These are phyloP conservation scores for Fusarium devonianum DNA, from an alignment of 2,329 filamentous ascomycete genomes.

Conservation along the genomic window DNA sequence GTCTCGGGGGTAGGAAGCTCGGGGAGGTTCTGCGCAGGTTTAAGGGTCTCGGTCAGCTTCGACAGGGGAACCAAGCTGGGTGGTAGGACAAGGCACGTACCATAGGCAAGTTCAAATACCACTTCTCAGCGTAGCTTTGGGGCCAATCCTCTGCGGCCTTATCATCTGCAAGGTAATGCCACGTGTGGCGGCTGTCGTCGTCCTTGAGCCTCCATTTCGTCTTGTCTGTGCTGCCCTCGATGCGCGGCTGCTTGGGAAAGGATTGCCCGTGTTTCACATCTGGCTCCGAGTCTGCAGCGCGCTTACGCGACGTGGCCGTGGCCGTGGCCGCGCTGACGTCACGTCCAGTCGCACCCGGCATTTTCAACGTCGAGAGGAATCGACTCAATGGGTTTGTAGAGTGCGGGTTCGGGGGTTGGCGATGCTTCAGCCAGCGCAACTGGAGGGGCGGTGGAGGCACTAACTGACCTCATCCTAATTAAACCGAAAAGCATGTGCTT, in stretches of 20 bases:
- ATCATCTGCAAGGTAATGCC: slow-evolving; percentile 86
- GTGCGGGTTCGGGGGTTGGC: background rate
- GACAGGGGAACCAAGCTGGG: background rate
- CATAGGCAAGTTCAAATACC: slow-evolving; percentile 79
- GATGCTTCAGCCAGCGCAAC: slow-evolving; percentile 8
- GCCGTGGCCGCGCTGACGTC: slow-evolving; percentile 42
- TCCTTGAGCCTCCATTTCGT: slow-evolving; percentile 85
- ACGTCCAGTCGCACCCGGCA: slow-evolving; percentile 43
- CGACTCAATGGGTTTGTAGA: background rate
- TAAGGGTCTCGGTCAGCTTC: slow-evolving; percentile 13
- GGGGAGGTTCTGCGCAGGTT: slow-evolving; percentile 70
- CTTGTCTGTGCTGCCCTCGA: slow-evolving; percentile 74
- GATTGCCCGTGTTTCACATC: slow-evolving; percentile 42
- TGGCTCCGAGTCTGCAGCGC: slow-evolving; percentile 49
- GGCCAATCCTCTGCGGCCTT: slow-evolving; percentile 79
- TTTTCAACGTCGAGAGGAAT: slow-evolving; percentile 23
- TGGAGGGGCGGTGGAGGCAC: slow-evolving; percentile 23
- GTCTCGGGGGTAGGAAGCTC: slow-evolving; percentile 73
- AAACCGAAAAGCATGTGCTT: slow-evolving; percentile 25
- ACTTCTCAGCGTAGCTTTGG: slow-evolving; percentile 88
- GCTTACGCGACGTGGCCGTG: slow-evolving; percentile 53
- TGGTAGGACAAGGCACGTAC: slow-evolving; percentile 55
- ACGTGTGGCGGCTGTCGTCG: slow-evolving; percentile 86
- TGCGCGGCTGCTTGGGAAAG: slow-evolving; percentile 55
- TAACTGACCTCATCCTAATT: slow-evolving; percentile 1